Base-by-base conservation (phyloP, 139 green algal genomes). In the Zygnema cylindricum region DNA sequence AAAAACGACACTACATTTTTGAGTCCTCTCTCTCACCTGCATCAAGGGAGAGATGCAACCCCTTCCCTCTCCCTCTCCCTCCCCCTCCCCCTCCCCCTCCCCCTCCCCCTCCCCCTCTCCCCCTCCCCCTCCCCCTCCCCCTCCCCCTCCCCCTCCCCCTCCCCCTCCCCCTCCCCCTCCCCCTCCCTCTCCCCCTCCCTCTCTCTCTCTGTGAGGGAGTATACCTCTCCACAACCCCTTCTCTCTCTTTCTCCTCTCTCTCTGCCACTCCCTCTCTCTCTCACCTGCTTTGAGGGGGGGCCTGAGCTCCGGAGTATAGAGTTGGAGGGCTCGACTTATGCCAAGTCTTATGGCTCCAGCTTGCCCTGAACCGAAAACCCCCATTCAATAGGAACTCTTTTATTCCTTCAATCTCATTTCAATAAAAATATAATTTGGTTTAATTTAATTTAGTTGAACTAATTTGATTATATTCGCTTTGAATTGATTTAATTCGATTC, bases 281-380 rank as follows among this genome's bases (percentile, higher is more conserved):
- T n/a, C n/a, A 90, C 86, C 86, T 40, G 77, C 38, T 69, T 95
- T 95, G 11, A 98, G 90, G 0, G 69, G 22, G 23, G 92, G 85
- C n/a, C 92, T 91, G 32, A 94, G 76, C 1, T 73, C 79, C 0
- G 96, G 96, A 42, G 97, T 92, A 71, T 92, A 98, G 35, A 91
- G 76, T 84, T 96, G 93, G 85, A 98, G 92, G 33, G 96, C 96
- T 0, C 92, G 88, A 3, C 93, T 91, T 55, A 99, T 93, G 85
- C 95, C 97, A 71, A 97, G 95, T 1, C 95, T 90, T 77, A 98
- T 39, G 11, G 97, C 97, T 3, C 84, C 85, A 1, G 91, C 87
- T 49, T 93, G 91, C n/a, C 90, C 90, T 69, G 69, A 21, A 73
- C 77, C 69, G 16, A 16, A 3, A 35, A 81, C 73, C 30, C 23